Evolutionary conservation across 2,329 filamentous ascomycete species (phyloP).

Genomic region (Trichophyton rubrum): DNA sequence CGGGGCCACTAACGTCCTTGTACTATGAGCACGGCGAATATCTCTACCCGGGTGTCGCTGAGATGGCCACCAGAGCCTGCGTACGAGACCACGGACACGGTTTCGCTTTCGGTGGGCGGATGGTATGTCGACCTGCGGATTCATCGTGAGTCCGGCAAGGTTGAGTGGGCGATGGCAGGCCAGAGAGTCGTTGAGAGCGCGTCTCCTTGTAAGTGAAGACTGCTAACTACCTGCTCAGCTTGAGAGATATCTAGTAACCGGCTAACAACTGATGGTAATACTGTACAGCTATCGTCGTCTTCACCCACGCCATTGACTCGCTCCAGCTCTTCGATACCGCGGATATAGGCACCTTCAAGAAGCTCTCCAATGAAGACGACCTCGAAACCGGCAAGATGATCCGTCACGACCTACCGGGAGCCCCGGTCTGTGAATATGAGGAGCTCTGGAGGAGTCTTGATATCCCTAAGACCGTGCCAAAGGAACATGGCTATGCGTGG

Average conservation of each 20-base stretch:
- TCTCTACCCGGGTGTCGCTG: constrained; percentile 32
- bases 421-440: constrained; percentile 42
- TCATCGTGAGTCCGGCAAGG: constrained; percentile 21
- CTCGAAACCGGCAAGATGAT: constrained; percentile 31
- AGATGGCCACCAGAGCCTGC: constrained; percentile 32
- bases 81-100: constrained; percentile 33
- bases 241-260: too few species aligned
- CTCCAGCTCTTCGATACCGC: constrained; percentile 22
- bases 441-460: constrained; percentile 50
- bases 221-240: too few species aligned
- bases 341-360: constrained; percentile 28
- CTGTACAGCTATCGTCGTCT: constrained; percentile 24
- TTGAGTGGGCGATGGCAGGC: constrained; percentile 36
- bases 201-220: constrained; percentile 22
- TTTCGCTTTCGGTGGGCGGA: constrained; percentile 31
- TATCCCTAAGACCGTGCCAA: neutral
- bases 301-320: constrained; percentile 31
- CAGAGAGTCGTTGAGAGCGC: constrained; percentile 26
- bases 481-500: neutral
- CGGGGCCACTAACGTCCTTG: neutral
- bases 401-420: constrained; percentile 23
- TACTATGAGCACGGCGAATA: constrained; percentile 4
- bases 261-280: neutral
- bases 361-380: constrained; percentile 30
- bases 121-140: constrained; percentile 36